These are phyloP conservation scores for Backusella luteola DNA, from an alignment of 192 early-diverging fungal species.

Conservation along the genomic window DNA sequence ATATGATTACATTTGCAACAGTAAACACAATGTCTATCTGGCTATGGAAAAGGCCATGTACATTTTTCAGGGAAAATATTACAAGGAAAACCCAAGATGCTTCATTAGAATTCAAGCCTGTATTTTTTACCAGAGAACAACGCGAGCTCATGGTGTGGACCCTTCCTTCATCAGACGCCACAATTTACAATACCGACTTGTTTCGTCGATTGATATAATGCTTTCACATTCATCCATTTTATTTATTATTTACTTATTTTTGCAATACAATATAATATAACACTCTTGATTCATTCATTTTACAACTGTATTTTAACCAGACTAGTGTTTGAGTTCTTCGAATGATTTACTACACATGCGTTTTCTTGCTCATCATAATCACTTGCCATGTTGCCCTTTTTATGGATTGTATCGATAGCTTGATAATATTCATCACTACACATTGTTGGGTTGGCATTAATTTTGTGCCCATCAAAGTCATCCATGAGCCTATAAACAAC, in stretches of 20 bases:
- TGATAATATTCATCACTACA: too few species aligned
- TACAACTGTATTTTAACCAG: too few species aligned
- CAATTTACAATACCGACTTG: slow-evolving; percentile 2
- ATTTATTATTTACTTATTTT: not conserved
- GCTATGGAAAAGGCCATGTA: slow-evolving; percentile 4
- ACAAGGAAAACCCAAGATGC: not conserved
- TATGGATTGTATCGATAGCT: too few species aligned
- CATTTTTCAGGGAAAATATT: not conserved
- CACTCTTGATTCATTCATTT: not conserved
- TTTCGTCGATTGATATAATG: not conserved
- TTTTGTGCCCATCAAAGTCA: too few species aligned
- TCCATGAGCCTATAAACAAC: too few species aligned
- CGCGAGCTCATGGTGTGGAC: slow-evolving; percentile 1
- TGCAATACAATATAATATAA: not conserved
- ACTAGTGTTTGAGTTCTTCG: too few species aligned
- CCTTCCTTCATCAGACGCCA: not conserved
- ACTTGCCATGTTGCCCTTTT: too few species aligned
- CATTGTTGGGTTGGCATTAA: too few species aligned
- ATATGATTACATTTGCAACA: not conserved
- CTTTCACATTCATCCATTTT: not conserved
- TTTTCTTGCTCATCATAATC: too few species aligned
- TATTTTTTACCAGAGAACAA: slow-evolving; percentile 5
- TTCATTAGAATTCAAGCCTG: not conserved
- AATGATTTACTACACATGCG: too few species aligned
- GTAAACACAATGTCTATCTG: slow-evolving; percentile 5